Percentiles rank a stretch among this genome's conserved stretches.
These are phyloP conservation scores for Penicillium desertorum DNA, from an alignment of 495 filamentous ascomycete genomes.

Conservation along the genomic window DNA sequence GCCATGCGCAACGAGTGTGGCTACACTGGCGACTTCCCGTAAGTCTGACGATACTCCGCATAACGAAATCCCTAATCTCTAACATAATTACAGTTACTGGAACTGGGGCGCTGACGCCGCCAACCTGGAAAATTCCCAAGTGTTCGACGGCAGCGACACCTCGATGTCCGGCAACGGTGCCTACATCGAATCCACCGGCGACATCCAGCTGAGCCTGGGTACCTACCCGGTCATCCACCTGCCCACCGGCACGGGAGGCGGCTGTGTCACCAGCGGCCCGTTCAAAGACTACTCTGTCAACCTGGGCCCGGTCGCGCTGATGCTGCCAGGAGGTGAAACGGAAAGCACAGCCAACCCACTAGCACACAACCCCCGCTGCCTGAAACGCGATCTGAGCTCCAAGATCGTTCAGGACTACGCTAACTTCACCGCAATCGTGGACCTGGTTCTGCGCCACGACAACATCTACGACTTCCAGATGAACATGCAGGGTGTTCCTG, in stretches of 20 bases:
- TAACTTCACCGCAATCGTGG: conserved; percentile 50
- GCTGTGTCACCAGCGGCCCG: conserved; percentile 61
- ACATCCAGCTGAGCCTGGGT: conserved; percentile 22
- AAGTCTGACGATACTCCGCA: not conserved
- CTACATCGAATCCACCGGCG: conserved; percentile 37
- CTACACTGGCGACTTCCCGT: conserved; percentile 54
- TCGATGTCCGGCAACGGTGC: conserved; percentile 64
- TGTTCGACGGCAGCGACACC: conserved; percentile 62
- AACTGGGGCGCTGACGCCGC: conserved; percentile 58
- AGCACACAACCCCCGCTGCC: conserved; percentile 61
- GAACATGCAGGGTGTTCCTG: conserved; percentile 51
- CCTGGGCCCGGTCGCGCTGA: conserved; percentile 51
- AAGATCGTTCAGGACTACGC: conserved; percentile 45
- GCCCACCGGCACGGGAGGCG: conserved; percentile 57
- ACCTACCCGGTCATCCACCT: conserved; percentile 31
- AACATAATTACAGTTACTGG: conserved; percentile 50
- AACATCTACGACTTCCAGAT: conserved; percentile 54
- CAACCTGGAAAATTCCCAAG: conserved; percentile 54
- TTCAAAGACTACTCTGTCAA: conserved; percentile 52
- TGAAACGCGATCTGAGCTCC: conserved; percentile 62
- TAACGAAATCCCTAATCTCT: not conserved
- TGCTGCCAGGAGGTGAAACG: conserved; percentile 26
- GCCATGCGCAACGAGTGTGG: conserved; percentile 69
- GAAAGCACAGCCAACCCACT: conserved; percentile 24
- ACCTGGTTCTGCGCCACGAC: conserved; percentile 44